Percentiles rank a stretch among this genome's conserved stretches.
phyloP scores from a whole-genome alignment of 202 grass and related monocot genomes.

The Dendrocalamus latiflorus region DNA sequence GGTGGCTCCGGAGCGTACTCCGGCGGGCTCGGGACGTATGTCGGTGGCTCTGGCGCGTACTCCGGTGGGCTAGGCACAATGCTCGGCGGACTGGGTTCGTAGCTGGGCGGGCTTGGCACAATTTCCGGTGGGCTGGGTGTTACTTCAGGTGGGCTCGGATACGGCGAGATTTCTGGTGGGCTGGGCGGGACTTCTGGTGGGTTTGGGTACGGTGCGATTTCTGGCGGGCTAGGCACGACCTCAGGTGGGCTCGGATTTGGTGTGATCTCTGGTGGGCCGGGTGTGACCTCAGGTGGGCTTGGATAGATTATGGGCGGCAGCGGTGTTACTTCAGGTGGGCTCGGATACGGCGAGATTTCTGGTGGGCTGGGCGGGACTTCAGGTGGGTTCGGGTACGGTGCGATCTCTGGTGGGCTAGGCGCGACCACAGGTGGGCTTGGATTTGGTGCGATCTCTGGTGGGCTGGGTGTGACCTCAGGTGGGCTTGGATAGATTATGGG shows the following conservation, averaged over 20 bases:
- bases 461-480: not conserved
- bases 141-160: constrained; percentile 1
- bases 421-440: not conserved
- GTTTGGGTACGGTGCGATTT: not conserved
- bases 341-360: not conserved
- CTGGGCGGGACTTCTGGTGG: not conserved
- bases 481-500: not conserved
- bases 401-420: constrained; percentile 14
- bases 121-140: constrained; percentile 4
- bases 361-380: not conserved
- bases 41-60: constrained; percentile 18
- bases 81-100: not conserved
- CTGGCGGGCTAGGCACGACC: constrained; percentile 3
- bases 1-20: constrained; percentile 25
- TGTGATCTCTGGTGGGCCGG: not conserved
- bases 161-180: not conserved
- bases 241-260: not conserved
- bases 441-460: not conserved
- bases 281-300: not conserved
- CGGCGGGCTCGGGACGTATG: constrained; percentile 21
- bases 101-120: constrained; percentile 1
- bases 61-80: constrained; percentile 31
- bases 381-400: constrained; percentile 21
- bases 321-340: constrained; percentile 17
- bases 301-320: not conserved